Evolutionary conservation across 139 green algal genomes (phyloP).

Genomic region (Volvox africanus): DNA sequence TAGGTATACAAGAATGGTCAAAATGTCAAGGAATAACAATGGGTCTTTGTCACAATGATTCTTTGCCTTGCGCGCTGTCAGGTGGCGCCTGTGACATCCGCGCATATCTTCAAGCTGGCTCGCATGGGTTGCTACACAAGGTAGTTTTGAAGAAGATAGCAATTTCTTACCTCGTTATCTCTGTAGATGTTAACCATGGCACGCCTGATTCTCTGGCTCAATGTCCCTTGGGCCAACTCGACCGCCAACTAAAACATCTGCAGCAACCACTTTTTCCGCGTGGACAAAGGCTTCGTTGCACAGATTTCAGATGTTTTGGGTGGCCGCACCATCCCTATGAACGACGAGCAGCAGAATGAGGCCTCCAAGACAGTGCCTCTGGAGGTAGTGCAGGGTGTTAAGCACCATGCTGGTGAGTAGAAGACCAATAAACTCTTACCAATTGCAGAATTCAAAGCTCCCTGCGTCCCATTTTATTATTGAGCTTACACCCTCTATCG

Average conservation of each 20-base stretch:
- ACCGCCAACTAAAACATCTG: not conserved
- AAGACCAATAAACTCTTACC: not conserved
- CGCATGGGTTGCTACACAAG: conserved; percentile 20
- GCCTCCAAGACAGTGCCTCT: conserved; percentile 81
- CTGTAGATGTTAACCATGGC: too few species aligned
- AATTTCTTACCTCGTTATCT: too few species aligned
- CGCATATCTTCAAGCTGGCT: conserved; percentile 35
- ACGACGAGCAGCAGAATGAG: conserved; percentile 69
- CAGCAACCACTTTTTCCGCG: conserved; percentile 54
- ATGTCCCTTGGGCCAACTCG: too few species aligned
- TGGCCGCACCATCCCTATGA: conserved; percentile 68
- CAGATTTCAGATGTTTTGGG: conserved; percentile 78
- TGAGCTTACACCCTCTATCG: too few species aligned
- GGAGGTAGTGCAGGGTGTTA: conserved; percentile 79
- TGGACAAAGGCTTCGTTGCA: conserved; percentile 94
- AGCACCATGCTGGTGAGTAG: conserved; percentile 64
- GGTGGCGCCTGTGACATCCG: conserved; percentile 36
- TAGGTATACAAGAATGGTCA: not conserved
- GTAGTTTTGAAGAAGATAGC: not conserved
- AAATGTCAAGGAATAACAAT: not conserved
- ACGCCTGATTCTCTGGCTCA: too few species aligned
- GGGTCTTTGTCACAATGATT: not conserved
- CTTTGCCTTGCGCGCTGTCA: not conserved
- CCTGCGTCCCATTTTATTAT: too few species aligned
- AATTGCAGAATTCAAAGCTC: too few species aligned